Evolutionary conservation across 2,329 filamentous ascomycete genomes (phyloP).

Genomic region (Exophiala calicioides): DNA sequence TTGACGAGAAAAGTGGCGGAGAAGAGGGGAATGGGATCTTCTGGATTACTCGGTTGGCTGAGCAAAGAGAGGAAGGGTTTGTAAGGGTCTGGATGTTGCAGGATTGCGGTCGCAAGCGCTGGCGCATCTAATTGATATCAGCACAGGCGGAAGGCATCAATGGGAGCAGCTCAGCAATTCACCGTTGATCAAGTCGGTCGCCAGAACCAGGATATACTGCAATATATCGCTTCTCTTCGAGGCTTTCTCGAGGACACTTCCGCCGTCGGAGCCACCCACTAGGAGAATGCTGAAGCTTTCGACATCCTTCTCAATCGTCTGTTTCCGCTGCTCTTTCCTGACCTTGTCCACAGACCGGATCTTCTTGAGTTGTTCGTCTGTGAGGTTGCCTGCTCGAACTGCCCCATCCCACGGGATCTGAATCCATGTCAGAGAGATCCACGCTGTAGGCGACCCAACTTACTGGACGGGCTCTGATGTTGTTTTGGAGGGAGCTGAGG

Average conservation of each 20-base stretch:
- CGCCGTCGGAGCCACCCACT: constrained; percentile 64
- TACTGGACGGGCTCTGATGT: constrained; percentile 82
- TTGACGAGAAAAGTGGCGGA: constrained; percentile 82
- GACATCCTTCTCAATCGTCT: constrained; percentile 77
- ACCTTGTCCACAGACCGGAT: constrained; percentile 97
- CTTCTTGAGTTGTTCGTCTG: constrained; percentile 88
- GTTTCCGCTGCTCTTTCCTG: constrained; percentile 83
- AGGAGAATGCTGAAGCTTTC: constrained; percentile 79
- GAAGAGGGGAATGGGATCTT: constrained; percentile 85
- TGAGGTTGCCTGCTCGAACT: constrained; percentile 88
- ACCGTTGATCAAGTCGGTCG: constrained; percentile 87
- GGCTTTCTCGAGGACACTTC: constrained; percentile 81
- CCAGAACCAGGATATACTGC: constrained; percentile 89
- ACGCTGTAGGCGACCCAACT: constrained; percentile 3
- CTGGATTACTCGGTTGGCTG: constrained; percentile 77
- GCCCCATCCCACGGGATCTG: constrained; percentile 94
- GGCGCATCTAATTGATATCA: constrained; percentile 66
- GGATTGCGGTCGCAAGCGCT: constrained; percentile 71
- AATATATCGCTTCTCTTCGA: constrained; percentile 85
- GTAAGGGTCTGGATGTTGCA: constrained; percentile 68
- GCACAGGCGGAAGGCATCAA: background rate
- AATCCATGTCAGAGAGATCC: constrained; percentile 8
- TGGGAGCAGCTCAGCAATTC: background rate
- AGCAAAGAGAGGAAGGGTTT: constrained; percentile 82
- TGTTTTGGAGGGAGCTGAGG: constrained; percentile 85